phyloP scores from a whole-genome alignment of 2,329 filamentous ascomycete genomes.

The Pleoardoris graminearum region DNA sequence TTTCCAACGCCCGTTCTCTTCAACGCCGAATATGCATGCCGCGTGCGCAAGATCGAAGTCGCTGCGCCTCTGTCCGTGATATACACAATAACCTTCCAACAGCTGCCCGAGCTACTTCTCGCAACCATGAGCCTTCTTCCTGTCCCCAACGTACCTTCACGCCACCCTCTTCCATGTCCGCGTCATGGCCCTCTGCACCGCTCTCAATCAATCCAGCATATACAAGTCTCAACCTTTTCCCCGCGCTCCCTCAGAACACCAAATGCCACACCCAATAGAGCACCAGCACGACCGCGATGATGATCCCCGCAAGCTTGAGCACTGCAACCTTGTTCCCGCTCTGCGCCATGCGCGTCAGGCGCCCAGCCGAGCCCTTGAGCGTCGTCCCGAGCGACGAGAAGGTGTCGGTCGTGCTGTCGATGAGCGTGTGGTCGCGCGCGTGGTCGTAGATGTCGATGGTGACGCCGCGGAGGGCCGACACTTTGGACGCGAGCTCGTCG shows the following conservation, averaged over 20 bases:
- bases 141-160: background rate
- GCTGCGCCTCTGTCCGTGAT: background rate
- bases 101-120: background rate
- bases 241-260: conserved; percentile 19
- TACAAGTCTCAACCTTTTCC: no score
- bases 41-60: background rate
- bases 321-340: conserved; percentile 90
- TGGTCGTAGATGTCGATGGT: conserved; percentile 99
- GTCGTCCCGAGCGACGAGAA: conserved; percentile 85
- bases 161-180: background rate
- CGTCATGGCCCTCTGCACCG: background rate
- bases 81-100: background rate
- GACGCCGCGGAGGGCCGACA: conserved; percentile 86
- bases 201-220: no score
- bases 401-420: conserved; percentile 88
- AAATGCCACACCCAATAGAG: conserved; percentile 68
- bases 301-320: conserved; percentile 82
- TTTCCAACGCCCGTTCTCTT: background rate
- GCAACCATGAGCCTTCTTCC: background rate
- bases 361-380: conserved; percentile 79
- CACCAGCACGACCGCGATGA: conserved; percentile 71
- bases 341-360: conserved; percentile 87
- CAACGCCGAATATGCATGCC: conserved; percentile 4
- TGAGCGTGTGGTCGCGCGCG: conserved; percentile 81
- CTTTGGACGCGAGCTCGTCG: conserved; percentile 86